Base-by-base conservation (phyloP, 495 filamentous ascomycete species). In the Cenococcum geophilum region DNA sequence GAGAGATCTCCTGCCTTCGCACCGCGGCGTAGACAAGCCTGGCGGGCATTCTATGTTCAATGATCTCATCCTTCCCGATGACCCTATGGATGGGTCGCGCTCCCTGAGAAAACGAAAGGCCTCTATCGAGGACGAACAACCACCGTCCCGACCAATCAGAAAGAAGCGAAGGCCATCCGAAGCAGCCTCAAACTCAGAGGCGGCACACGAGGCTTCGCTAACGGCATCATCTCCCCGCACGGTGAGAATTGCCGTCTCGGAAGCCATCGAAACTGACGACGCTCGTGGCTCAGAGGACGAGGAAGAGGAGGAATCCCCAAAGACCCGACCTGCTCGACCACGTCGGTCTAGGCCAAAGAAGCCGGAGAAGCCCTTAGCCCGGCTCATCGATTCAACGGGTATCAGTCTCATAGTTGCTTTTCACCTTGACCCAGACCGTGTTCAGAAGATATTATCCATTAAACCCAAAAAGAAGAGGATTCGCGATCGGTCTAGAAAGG, bases 21-120 rank as follows among this genome's bases (percentile, higher is more conserved):
- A 88, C 49, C 81, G 83, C 51, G 86, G 86, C 35, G 68, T 77
- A 11, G 78, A 85, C 59, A 86, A 89, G 63, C 84, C 87, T n/a
- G 87, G 85, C 27, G 89, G 89, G 8, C 88, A 95, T 70, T 92
- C 91, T 0, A 83, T 95, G 42, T 95, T 95, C 73, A 89, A 89
- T 64, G 79, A 86, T 76, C 76, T 90, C 21, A 86, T 90, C 36
- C 80, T 91, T 34, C 83, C 88, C 56, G 89, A 91, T 54, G 89
- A 95, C 67, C 81, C 88, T 12, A 80, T 92, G 76, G 89, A 95
- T 72, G 91, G 91, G 48, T 91, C 91, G 2, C 86, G 91, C 55
- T 82, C 89, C 49, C 75, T 97, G 55, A 82, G 92, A 55, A 97
- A 97, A 74, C 84, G 93, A 48, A 96, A 96, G 74, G 77, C 82